phyloP scores from a whole-genome alignment of 306 rosid genomes.

The Prinsepia uniflora region DNA sequence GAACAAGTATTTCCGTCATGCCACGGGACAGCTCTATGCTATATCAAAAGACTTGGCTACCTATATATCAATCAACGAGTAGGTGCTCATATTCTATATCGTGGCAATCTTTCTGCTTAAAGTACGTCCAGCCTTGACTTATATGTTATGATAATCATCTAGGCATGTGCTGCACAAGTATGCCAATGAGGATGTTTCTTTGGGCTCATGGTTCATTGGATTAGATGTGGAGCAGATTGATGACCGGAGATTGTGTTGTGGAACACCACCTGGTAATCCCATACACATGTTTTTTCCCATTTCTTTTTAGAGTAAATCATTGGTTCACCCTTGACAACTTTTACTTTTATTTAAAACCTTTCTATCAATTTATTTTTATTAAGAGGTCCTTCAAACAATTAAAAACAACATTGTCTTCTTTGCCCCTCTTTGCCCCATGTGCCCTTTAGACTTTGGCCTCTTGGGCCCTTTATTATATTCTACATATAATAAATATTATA shows the following conservation, averaged over 20 bases:
- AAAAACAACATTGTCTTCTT: too few species aligned
- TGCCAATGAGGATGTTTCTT: constrained; percentile 52
- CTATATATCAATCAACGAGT: constrained; percentile 51
- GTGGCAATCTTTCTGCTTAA: constrained; percentile 4
- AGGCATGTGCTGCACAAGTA: constrained; percentile 60
- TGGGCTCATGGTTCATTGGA: constrained; percentile 60
- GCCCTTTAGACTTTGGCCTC: too few species aligned
- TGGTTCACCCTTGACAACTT: too few species aligned
- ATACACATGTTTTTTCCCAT: background rate
- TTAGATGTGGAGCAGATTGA: constrained; percentile 57
- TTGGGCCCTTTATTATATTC: too few species aligned
- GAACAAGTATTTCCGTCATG: constrained; percentile 61
- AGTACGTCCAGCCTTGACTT: background rate
- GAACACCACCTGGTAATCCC: constrained; percentile 55
- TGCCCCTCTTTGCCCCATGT: too few species aligned
- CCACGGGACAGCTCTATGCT: constrained; percentile 62
- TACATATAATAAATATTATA: too few species aligned
- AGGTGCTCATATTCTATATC: constrained; percentile 17
- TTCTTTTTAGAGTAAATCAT: too few species aligned
- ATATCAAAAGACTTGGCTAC: constrained; percentile 50
- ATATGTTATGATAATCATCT: constrained; percentile 13
- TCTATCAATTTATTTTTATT: too few species aligned
- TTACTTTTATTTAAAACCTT: too few species aligned
- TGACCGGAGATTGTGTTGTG: constrained; percentile 61
- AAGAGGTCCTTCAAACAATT: too few species aligned